Conservation (phyloP, 352 stramenopile genomes). For the Globisporangium lucens region DNA sequence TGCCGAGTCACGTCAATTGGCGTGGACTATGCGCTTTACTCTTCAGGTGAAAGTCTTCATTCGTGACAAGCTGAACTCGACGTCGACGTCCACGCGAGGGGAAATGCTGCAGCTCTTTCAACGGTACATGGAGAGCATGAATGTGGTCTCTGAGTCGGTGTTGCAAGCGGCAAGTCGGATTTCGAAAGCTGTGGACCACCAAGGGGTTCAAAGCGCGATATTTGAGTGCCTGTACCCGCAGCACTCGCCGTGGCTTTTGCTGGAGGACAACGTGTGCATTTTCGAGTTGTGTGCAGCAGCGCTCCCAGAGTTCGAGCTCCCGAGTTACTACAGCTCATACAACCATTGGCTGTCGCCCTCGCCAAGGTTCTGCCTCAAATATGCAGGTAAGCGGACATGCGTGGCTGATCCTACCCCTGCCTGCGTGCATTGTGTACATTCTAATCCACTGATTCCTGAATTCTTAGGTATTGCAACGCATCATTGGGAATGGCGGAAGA, state of each 20-base stretch:
- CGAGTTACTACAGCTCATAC: slow-evolving; percentile 32
- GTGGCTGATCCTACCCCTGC: no score
- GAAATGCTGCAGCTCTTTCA: slow-evolving; percentile 34
- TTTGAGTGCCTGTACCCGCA: slow-evolving; percentile 45
- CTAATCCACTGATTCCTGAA: not conserved
- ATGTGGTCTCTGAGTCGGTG: slow-evolving; percentile 29
- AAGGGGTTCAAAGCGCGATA: slow-evolving; percentile 32
- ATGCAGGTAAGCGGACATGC: slow-evolving; percentile 31
- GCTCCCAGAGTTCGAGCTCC: slow-evolving; percentile 26
- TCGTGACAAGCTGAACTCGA: slow-evolving; percentile 4
- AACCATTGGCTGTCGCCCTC: slow-evolving; percentile 29
- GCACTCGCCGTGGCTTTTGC: slow-evolving; percentile 27
- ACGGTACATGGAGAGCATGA: slow-evolving; percentile 43
- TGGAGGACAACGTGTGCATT: slow-evolving; percentile 29
- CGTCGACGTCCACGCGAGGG: slow-evolving; percentile 12
- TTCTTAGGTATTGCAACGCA: slow-evolving; percentile 33
- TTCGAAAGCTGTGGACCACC: slow-evolving; percentile 16
- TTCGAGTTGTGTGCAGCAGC: slow-evolving; percentile 37
- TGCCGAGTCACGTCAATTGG: slow-evolving; percentile 33
- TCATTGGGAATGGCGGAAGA: slow-evolving; percentile 47
- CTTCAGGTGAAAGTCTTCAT: slow-evolving; percentile 34
- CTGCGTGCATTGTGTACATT: not conserved
- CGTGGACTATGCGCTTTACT: slow-evolving; percentile 45
- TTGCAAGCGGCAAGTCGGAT: slow-evolving; percentile 27
- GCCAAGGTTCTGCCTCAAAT: slow-evolving; percentile 39